Conservation (phyloP, 805 yeast species). For the Phaffomyces opuntiae region DNA sequence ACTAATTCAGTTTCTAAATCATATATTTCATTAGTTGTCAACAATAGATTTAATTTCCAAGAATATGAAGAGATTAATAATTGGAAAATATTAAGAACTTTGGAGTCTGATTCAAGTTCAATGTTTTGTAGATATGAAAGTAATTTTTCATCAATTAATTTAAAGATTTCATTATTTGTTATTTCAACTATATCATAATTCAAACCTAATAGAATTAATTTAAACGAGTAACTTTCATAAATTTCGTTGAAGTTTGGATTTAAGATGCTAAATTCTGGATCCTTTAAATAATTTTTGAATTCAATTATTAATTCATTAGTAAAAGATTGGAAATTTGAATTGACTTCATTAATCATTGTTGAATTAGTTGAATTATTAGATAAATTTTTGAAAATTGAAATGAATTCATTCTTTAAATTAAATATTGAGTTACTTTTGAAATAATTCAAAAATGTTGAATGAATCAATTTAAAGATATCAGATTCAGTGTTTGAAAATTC, state of each 20-base stretch:
- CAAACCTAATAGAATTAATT: conserved; percentile 14
- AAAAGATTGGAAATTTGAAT: conserved; percentile 4
- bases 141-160: conserved; percentile 7
- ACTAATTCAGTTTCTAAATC: conserved; percentile 16
- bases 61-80: conserved; percentile 13
- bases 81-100: conserved; percentile 7
- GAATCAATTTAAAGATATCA: conserved; percentile 7
- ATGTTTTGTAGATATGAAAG: conserved; percentile 5
- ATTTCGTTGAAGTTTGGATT: conserved; percentile 8
- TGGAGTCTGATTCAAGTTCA: not conserved
- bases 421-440: conserved; percentile 16
- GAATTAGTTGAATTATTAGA: conserved; percentile 1
- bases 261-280: conserved; percentile 8
- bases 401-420: conserved; percentile 9
- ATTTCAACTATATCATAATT: conserved; percentile 8
- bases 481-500: conserved; percentile 14
- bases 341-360: conserved; percentile 7
- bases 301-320: conserved; percentile 12
- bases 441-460: conserved; percentile 10
- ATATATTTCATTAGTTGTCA: conserved; percentile 12
- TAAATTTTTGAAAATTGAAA: conserved; percentile 5
- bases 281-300: conserved; percentile 9
- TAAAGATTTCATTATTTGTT: conserved; percentile 5
- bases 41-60: conserved; percentile 13
- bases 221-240: conserved; percentile 14